These are phyloP conservation scores for Multifurca ochricompacta DNA, from an alignment of 768 basidiomycete species.

Conservation along the genomic window DNA sequence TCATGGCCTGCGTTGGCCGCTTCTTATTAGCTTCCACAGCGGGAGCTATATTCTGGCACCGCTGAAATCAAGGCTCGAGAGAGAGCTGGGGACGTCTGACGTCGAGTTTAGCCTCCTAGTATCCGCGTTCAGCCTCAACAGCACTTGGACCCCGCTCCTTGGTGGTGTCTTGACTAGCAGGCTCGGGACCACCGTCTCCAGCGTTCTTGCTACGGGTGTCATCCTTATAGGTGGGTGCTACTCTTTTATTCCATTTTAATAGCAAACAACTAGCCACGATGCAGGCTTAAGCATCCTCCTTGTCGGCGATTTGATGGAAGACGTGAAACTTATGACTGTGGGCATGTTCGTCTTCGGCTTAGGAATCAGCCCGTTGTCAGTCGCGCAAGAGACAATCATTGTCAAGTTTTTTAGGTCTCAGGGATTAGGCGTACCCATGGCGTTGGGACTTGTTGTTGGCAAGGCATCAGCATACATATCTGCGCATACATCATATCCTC, in stretches of 20 bases:
- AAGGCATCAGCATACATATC: constrained; percentile 73
- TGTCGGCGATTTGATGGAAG: constrained; percentile 50
- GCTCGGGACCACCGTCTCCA: constrained; percentile 62
- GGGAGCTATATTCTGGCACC: constrained; percentile 72
- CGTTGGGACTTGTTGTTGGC: constrained; percentile 75
- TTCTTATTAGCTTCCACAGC: constrained; percentile 30
- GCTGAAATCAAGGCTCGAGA: constrained; percentile 58
- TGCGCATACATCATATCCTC: constrained; percentile 66
- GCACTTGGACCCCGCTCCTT: constrained; percentile 69
- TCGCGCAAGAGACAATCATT: constrained; percentile 80
- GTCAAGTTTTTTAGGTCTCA: constrained; percentile 73
- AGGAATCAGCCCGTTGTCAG: constrained; percentile 71
- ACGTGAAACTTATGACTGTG: constrained; percentile 60
- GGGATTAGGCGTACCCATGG: constrained; percentile 69
- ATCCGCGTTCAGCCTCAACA: constrained; percentile 69
- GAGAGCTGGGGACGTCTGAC: constrained; percentile 68
- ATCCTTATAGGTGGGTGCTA: constrained; percentile 48
- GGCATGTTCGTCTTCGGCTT: constrained; percentile 77
- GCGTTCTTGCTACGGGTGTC: constrained; percentile 67
- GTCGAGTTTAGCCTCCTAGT: constrained; percentile 72
- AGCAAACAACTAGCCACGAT: constrained; percentile 9
- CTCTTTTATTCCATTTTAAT: not conserved
- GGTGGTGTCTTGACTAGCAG: constrained; percentile 64
- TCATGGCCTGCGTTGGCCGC: not conserved
- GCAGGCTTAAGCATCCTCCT: constrained; percentile 62